A percentile compares a stretch with the other conserved stretches of the same genome.
These are phyloP conservation scores for Ampelomyces quisqualis DNA, from an alignment of 2,329 filamentous ascomycete species.

Conservation along the genomic window DNA sequence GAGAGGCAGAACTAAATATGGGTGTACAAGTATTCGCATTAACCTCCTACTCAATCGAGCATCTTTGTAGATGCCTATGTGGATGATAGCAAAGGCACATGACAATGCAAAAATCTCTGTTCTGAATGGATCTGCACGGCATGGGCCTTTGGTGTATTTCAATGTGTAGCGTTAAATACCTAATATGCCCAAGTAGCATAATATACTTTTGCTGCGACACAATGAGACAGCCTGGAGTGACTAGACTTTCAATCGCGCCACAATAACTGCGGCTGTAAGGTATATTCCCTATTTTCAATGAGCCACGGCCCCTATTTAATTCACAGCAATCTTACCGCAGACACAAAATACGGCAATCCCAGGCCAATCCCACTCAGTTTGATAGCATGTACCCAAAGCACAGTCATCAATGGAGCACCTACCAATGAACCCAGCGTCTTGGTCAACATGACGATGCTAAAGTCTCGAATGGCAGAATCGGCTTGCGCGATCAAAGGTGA, in stretches of 20 bases:
- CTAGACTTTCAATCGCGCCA: slow-evolving; percentile 7
- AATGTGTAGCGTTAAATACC: too few species aligned
- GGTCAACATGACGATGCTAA: slow-evolving; percentile 42
- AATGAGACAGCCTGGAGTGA: too few species aligned
- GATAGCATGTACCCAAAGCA: slow-evolving; percentile 41
- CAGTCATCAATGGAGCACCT: slow-evolving; percentile 41
- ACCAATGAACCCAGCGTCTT: slow-evolving; percentile 41
- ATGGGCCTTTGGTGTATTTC: too few species aligned
- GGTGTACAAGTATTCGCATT: too few species aligned
- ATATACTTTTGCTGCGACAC: too few species aligned
- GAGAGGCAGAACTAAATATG: too few species aligned
- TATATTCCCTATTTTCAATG: slow-evolving; percentile 12
- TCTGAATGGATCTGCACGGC: too few species aligned
- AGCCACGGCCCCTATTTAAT: background rate
- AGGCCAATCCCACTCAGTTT: slow-evolving; percentile 33
- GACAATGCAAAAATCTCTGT: too few species aligned
- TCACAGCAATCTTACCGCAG: slow-evolving; percentile 28
- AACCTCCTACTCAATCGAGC: too few species aligned
- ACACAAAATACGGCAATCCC: slow-evolving; percentile 41
- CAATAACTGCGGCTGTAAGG: slow-evolving; percentile 6
- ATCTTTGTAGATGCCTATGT: too few species aligned
- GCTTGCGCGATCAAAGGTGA: slow-evolving; percentile 33
- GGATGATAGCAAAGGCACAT: too few species aligned
- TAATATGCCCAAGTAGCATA: too few species aligned
- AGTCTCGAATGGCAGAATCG: slow-evolving; percentile 35